Conservation (phyloP, 306 rosid genomes). For the Ammopiptanthus mongolicus region DNA sequence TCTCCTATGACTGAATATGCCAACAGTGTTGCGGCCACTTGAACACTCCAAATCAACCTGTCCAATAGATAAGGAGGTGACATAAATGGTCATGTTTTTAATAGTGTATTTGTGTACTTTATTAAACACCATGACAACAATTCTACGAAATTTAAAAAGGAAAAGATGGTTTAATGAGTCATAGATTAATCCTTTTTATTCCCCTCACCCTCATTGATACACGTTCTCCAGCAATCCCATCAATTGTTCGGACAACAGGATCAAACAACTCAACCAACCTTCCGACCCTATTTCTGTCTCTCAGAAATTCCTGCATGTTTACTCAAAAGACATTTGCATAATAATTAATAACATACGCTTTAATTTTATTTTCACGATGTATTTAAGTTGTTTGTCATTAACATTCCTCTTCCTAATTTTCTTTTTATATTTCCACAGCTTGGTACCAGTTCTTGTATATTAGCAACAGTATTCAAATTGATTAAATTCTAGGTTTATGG, state of each 20-base stretch:
- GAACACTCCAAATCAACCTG: slow-evolving; percentile 91
- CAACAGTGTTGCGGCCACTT: slow-evolving; percentile 65
- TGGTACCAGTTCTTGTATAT: neutral
- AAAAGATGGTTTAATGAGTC: neutral
- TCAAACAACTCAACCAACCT: slow-evolving; percentile 71
- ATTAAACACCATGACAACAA: neutral
- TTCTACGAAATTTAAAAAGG: neutral
- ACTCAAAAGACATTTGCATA: neutral
- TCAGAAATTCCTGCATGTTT: slow-evolving; percentile 61
- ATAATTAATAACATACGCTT: neutral
- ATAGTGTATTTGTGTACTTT: neutral
- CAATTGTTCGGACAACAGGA: slow-evolving; percentile 77
- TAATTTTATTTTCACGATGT: neutral
- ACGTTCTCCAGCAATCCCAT: slow-evolving; percentile 83
- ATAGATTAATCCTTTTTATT: slow-evolving; percentile 1
- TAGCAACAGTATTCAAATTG: neutral
- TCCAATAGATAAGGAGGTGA: neutral
- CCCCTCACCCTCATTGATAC: slow-evolving; percentile 85
- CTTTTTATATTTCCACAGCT: neutral
- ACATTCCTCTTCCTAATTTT: neutral
- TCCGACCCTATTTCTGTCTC: slow-evolving; percentile 72
- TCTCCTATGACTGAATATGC: slow-evolving; percentile 70
- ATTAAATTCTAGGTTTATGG: neutral
- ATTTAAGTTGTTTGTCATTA: neutral
- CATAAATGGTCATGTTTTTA: neutral